These are phyloP conservation scores for Neofusicoccum parvum DNA, from an alignment of 2,329 filamentous ascomycete genomes.

Conservation along the genomic window DNA sequence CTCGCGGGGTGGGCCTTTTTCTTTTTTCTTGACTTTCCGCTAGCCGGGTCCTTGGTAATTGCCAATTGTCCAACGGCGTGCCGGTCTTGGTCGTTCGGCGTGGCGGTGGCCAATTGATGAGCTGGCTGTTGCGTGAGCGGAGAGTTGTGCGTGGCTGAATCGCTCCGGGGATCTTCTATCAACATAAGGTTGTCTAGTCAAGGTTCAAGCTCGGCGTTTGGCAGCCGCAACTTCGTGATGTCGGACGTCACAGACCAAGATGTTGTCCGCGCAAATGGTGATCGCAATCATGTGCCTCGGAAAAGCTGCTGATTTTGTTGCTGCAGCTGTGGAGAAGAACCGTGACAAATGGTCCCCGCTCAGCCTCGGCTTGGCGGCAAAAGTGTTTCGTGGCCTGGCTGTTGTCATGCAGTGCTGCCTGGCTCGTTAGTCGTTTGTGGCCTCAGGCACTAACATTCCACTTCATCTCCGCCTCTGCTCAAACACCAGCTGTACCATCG, in stretches of 20 bases:
- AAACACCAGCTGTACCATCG: background rate
- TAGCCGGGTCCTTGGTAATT: background rate
- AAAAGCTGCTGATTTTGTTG: background rate
- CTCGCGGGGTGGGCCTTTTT: background rate
- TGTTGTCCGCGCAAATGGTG: background rate
- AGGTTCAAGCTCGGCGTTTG: background rate
- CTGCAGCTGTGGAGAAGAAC: too few relatives aligned
- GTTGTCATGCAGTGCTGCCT: background rate
- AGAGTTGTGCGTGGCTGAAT: background rate
- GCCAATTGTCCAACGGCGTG: too few relatives aligned
- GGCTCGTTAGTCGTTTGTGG: background rate
- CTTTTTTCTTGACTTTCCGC: background rate
- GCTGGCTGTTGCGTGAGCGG: background rate
- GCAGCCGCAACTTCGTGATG: background rate
- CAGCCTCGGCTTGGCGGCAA: background rate
- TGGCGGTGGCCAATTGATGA: background rate
- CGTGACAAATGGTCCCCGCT: background rate
- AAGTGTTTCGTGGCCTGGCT: background rate
- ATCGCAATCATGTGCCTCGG: background rate
- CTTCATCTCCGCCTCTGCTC: background rate
- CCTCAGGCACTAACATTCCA: background rate
- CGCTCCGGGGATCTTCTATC: background rate
- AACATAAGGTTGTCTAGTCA: background rate
- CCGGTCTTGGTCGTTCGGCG: background rate
- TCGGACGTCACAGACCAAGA: conserved; percentile 7